A percentile compares a stretch with the other conserved stretches of the same genome.
Evolutionary conservation across 2,329 filamentous ascomycete genomes (phyloP).

Genomic region (Talaromyces sp.): DNA sequence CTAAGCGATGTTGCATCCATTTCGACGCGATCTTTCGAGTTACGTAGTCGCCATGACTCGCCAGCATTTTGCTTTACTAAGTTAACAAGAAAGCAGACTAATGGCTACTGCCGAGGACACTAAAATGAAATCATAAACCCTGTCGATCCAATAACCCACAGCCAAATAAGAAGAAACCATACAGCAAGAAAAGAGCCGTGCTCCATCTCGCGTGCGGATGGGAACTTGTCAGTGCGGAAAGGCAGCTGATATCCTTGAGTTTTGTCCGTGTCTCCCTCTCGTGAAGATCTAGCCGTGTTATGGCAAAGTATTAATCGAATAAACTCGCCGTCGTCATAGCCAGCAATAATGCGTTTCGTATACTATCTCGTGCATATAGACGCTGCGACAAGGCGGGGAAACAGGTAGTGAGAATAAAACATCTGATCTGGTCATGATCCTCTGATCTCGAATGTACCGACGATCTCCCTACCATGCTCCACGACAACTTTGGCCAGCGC

Average conservation of each 20-base stretch:
- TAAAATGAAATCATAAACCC: not conserved
- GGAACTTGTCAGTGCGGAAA: not conserved
- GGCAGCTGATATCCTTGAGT: slow-evolving; percentile 6
- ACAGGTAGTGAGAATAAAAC: not conserved
- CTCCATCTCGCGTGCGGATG: not conserved
- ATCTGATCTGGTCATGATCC: slow-evolving; percentile 11
- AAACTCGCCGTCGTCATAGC: not conserved
- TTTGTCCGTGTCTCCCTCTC: not conserved
- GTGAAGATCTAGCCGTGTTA: not conserved
- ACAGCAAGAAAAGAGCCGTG: not conserved
- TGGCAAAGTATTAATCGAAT: not conserved
- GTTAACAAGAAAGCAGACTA: not conserved
- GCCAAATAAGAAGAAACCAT: not conserved
- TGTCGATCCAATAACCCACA: not conserved
- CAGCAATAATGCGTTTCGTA: not conserved
- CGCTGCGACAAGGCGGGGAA: not conserved
- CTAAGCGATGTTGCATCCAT: slow-evolving; percentile 6
- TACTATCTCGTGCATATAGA: not conserved
- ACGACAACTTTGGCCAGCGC: not conserved
- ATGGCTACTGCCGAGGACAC: not conserved
- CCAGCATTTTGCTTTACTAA: not conserved
- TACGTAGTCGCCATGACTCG: not conserved
- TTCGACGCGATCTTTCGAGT: not conserved
- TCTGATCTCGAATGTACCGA: not conserved
- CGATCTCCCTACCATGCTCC: not conserved